Percentiles rank a stretch among this genome's conserved stretches.
Conservation (phyloP, 139 green algal species). For the Eudorina sp. region DNA sequence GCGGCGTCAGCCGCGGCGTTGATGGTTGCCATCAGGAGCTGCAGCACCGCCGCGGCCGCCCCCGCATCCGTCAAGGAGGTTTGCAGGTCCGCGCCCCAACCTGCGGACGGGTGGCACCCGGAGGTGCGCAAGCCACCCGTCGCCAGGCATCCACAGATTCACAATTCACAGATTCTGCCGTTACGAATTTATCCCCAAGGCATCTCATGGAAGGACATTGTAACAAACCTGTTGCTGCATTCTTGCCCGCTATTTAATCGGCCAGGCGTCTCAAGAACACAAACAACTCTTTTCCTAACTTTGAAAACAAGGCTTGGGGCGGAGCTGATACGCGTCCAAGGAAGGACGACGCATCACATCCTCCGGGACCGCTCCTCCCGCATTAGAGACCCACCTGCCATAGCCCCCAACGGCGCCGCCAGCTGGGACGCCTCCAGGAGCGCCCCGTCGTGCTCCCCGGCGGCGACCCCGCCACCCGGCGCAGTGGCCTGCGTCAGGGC, state of each 20-base stretch:
- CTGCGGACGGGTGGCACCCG: background rate
- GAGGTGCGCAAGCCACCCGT: background rate
- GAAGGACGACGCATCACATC: too few species aligned
- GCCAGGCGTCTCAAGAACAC: too few species aligned
- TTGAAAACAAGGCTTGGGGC: too few species aligned
- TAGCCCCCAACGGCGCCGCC: background rate
- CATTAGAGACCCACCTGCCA: conserved; percentile 33
- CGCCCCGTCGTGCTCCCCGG: background rate
- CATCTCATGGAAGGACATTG: too few species aligned
- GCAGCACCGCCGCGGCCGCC: background rate
- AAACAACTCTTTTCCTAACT: too few species aligned
- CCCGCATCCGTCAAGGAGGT: background rate
- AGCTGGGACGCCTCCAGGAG: conserved; percentile 28
- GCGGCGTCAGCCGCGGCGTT: background rate
- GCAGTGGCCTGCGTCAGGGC: background rate
- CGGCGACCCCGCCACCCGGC: background rate
- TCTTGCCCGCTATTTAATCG: too few species aligned
- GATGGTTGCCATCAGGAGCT: conserved; percentile 16
- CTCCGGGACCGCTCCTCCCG: too few species aligned
- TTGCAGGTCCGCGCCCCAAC: background rate
- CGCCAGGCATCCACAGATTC: too few species aligned
- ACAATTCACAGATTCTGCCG: too few species aligned
- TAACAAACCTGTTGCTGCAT: too few species aligned
- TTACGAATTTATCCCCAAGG: too few species aligned
- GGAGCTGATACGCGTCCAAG: too few species aligned